Base-by-base conservation (phyloP, 352 stramenopile species). In the Phytopythium boreale region DNA sequence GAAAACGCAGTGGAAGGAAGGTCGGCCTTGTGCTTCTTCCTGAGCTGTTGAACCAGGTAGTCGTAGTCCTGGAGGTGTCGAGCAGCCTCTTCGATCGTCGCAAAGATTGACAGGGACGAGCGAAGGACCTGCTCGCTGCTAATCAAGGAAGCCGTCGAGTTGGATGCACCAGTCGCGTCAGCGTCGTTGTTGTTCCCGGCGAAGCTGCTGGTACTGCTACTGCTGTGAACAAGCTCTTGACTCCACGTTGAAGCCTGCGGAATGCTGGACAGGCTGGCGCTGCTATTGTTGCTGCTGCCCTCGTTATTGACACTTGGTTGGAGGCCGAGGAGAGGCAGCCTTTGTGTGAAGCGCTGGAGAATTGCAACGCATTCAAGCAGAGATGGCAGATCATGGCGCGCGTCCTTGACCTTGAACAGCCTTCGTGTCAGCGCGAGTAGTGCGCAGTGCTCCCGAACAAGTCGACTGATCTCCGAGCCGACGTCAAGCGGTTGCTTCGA, bases 41-140 rank as follows among this genome's bases (percentile, higher is more conserved):
- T 64, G 31, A 87, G 61, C 5, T 80, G 70, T 22, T 74, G 47
- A 6, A 88, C 36, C 29, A 90, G 77, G 20, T 71, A 73, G 56
- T 88, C 73, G 43, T 91, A 89, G 59, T 89, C 82, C 56, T 89
- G 82, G 2, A 91, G 63, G 39, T 88, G 75, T 0, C 72, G 71
- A 8, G 78, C 80, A 8, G 85, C 76, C 7, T 82, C 75, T 59
- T 84, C 78, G 31, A 91, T 76, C 3, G 69, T 80, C 8, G 66
- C 58, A 31, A 89, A 71, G 3, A 87, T 68, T 0, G 81, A 82
- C 9, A 77, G 64, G 12, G 76, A 74, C 0, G 64, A 22, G 44
- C 60, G 57, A 14, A 76, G 31, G 29, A 66, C 67, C 7, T 66
- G 50, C 0, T 76, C 59, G 26, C 67, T 72, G 26, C 58, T 59